A percentile compares a stretch with the other conserved stretches of the same genome.
Conservation (phyloP, 768 basidiomycete genomes). For the Hericium rajendrae region DNA sequence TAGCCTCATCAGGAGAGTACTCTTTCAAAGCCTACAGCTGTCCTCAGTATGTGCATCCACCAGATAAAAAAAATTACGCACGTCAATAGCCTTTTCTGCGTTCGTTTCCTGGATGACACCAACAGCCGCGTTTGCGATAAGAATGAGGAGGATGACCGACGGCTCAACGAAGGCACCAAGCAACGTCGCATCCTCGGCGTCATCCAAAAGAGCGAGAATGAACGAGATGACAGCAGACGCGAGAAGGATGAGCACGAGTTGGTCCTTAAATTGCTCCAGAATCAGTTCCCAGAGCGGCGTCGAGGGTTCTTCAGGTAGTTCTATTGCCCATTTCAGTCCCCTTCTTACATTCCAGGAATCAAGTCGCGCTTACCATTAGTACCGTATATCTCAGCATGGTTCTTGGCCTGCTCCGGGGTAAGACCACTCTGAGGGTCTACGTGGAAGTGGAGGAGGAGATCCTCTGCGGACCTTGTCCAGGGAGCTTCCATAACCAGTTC, state of each 20-base stretch:
- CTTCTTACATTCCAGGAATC: background rate
- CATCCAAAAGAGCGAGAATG: conserved; percentile 82
- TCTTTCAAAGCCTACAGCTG: conserved; percentile 77
- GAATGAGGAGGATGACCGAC: conserved; percentile 87
- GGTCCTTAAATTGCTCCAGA: conserved; percentile 98
- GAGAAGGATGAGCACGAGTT: conserved; percentile 93
- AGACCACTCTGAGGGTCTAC: conserved; percentile 61
- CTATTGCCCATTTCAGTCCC: conserved; percentile 30
- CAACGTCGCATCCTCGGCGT: conserved; percentile 51
- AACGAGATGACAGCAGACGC: conserved; percentile 92
- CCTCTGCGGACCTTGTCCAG: conserved; percentile 65
- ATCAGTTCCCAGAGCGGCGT: conserved; percentile 92
- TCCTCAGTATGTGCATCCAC: no score
- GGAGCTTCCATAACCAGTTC: conserved; percentile 50
- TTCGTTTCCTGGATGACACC: conserved; percentile 96
- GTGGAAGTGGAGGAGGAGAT: conserved; percentile 63
- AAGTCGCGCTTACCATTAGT: conserved; percentile 55
- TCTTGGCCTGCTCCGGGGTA: conserved; percentile 51
- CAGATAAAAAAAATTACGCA: conserved; percentile 31
- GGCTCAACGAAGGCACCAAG: conserved; percentile 93
- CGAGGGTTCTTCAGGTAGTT: conserved; percentile 84
- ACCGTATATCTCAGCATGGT: conserved; percentile 74
- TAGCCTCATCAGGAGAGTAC: conserved; percentile 95
- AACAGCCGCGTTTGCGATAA: conserved; percentile 94
- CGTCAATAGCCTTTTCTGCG: conserved; percentile 95